Base-by-base conservation (phyloP, 768 basidiomycete genomes). In the Termitomyces sp. region DNA sequence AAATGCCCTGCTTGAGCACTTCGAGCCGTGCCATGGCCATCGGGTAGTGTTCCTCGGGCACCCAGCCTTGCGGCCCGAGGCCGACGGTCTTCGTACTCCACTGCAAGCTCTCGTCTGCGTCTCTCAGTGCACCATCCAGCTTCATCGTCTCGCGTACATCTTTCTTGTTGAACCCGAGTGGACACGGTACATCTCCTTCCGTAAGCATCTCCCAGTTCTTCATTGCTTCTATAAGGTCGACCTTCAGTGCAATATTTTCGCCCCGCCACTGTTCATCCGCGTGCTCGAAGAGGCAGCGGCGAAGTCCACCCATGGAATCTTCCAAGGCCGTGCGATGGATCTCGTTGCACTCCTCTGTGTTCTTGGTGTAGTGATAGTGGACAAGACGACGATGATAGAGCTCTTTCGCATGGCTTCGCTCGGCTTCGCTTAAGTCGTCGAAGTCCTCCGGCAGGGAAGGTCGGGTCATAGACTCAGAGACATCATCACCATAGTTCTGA, bases 161-260 rank as follows among this genome's bases (percentile, higher is more conserved):
- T 27, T 80, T 71, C 21, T 72, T 16, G 49, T 77, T 75, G 65
- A 81, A 80, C 66, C 45, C 67, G 67, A 80, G 49, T 21, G 79
- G 78, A 73, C 77, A 80, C 66, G 76, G 70, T 57, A 32, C 52
- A 28, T 65, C 70, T 65, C 48, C 71, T 54, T 68, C 73, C 47
- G 72, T 66, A 60, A 82, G 73, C 60, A 10, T 61, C 68, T 70
- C 68, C 79, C 78, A 80, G 0, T 55, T 67, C 63, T 79, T 60
- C 61, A 69, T 73, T 58, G 71, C 77, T 47, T 73, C 49, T 61
- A 81, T 77, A 1, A 83, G 76, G 59, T 70, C 63, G 68, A 58
- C 63, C 71, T 80, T 80, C 67, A 82, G 72, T 48, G 53, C 71
- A 68, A 67, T 63, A 59, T 76, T 78, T 62, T 82, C 79, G 56